These are phyloP conservation scores for Candolleomyces aberdarensis DNA, from an alignment of 768 basidiomycete species.

Conservation along the genomic window DNA sequence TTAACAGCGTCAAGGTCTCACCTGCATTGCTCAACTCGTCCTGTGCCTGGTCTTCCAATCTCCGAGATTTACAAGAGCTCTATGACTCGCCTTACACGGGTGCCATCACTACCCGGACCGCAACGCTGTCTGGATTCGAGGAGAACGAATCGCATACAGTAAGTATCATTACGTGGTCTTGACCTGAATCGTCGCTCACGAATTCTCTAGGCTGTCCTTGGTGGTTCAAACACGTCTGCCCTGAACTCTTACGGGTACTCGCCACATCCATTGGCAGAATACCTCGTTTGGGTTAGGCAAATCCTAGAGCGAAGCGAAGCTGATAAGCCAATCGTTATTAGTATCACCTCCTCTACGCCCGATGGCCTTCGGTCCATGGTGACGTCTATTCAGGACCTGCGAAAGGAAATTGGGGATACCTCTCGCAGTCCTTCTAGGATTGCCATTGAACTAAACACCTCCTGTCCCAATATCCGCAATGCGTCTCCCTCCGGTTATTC, in stretches of 20 bases:
- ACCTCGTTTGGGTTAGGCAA: conserved; percentile 61
- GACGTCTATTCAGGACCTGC: conserved; percentile 54
- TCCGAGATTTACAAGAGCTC: conserved; percentile 58
- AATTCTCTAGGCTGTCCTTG: conserved; percentile 55
- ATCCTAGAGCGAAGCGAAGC: conserved; percentile 31
- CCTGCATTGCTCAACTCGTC: conserved; percentile 78
- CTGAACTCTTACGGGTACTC: conserved; percentile 89
- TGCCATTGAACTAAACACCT: conserved; percentile 80
- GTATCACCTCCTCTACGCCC: conserved; percentile 64
- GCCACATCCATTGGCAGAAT: conserved; percentile 64
- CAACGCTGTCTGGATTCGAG: conserved; percentile 66
- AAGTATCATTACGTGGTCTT: conserved; percentile 12
- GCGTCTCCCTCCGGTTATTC: conserved; percentile 67
- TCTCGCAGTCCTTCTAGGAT: conserved; percentile 33
- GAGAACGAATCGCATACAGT: conserved; percentile 58
- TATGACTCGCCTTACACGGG: conserved; percentile 69
- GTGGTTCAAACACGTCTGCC: conserved; percentile 49
- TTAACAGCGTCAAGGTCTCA: conserved; percentile 52
- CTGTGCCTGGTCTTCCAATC: conserved; percentile 77
- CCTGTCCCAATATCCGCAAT: conserved; percentile 75
- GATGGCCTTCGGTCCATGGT: conserved; percentile 54
- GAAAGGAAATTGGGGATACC: conserved; percentile 33
- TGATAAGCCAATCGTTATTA: conserved; percentile 67
- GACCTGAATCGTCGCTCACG: neutral
- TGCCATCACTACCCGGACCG: conserved; percentile 79